Evolutionary conservation across 257 asterid species (phyloP), one percentile per base, ranked within the genome.

Genomic region (Capsicum chinense): DNA sequence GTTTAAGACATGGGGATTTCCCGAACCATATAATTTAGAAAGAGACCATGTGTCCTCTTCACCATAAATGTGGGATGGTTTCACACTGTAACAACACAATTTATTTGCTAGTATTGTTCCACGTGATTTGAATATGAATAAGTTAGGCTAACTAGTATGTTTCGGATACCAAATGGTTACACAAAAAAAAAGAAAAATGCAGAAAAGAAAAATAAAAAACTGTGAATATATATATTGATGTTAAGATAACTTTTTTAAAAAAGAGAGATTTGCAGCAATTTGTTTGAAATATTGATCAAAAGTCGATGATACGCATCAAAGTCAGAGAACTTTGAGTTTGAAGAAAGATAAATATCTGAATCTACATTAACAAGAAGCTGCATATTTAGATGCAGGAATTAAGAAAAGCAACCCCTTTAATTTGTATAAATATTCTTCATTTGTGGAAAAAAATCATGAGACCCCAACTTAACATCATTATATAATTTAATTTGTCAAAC

Each of bases 311-410:
- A 47, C n/a, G 7, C 26, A 26, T 26, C 9, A 73, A 6, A 33
- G 47, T 66, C n/a, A 33, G 33, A 10, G 73, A 66, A 66, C 42
- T 26, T 74, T 74, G 47, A 50, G 81, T 50, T 50, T 60, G 47
- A 74, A 74, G 81, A 74, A 74, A 74, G 59, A 14, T 52, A 62
- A 74, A 50, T 50, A 62, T 44, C 58, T 48, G 44, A 26, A 71
- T 47, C 16, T 73, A 47, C 12, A 59, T 48, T 48, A 73, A 73
- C n/a, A 73, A 48, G 80, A 73, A 73, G 60, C 80, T 48, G 80
- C 73, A 12, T 66, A 66, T 66, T 66, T 66, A 11, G 47, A 35
- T 66, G 48, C 73, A 33, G 73, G 48, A 48, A 48, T 73, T 47
- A 48, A 2, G 80, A 73, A 14, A 73, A 48, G 39, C 44, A 19